phyloP scores from a whole-genome alignment of 805 yeast species.

The Cyberlindnera subsufficiens region DNA sequence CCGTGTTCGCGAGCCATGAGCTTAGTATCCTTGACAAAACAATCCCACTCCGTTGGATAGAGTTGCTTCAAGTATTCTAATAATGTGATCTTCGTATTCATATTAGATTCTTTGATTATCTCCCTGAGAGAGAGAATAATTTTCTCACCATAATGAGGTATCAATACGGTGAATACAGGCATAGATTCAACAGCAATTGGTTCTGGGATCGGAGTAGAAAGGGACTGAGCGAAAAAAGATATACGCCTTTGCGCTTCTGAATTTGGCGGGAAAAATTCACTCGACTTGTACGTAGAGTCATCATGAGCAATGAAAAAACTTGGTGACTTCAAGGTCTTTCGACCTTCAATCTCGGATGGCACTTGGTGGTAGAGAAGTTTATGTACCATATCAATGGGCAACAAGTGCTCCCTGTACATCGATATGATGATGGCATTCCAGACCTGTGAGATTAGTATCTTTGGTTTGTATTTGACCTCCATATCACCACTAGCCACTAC shows the following conservation, averaged over 20 bases:
- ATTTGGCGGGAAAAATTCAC: constrained; percentile 52
- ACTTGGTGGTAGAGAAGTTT: constrained; percentile 48
- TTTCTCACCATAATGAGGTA: constrained; percentile 86
- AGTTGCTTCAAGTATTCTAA: constrained; percentile 73
- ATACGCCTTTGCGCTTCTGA: constrained; percentile 80
- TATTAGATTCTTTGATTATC: constrained; percentile 63
- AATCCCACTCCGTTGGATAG: constrained; percentile 73
- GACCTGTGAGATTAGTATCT: constrained; percentile 55
- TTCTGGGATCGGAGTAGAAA: constrained; percentile 79
- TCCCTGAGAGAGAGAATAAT: constrained; percentile 71
- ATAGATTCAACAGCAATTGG: constrained; percentile 59
- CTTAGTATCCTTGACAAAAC: constrained; percentile 73
- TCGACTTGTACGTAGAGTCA: constrained; percentile 58
- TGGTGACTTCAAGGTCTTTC: constrained; percentile 54
- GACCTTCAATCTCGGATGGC: constrained; percentile 27
- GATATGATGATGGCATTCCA: constrained; percentile 85
- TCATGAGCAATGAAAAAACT: constrained; percentile 78
- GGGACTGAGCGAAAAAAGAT: constrained; percentile 84
- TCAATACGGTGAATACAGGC: constrained; percentile 80
- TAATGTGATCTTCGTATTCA: constrained; percentile 66
- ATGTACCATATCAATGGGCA: constrained; percentile 69
- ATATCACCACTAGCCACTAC: constrained; percentile 41
- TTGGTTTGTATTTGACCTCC: constrained; percentile 36
- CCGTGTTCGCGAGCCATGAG: constrained; percentile 52
- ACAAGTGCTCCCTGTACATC: constrained; percentile 74